Percentiles rank a stretch among this genome's conserved stretches.
Evolutionary conservation across 83 land plant species (phyloP).

Genomic region (Isoetes engelmannii): DNA sequence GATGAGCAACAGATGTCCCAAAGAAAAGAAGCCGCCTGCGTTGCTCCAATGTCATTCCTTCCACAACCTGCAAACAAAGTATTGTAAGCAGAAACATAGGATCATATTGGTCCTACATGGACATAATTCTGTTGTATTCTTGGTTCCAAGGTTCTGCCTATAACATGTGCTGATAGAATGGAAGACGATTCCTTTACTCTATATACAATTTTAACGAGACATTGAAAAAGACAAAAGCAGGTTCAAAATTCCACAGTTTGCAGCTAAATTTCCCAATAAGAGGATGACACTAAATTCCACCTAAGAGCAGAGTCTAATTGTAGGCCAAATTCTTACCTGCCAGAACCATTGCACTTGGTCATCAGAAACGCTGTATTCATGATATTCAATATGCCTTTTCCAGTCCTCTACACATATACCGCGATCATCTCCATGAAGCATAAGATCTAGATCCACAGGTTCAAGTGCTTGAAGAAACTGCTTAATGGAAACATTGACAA

Average conservation of each 20-base stretch:
- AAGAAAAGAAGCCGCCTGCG: constrained; percentile 31
- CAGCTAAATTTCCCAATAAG: no score
- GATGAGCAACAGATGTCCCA: constrained; percentile 29
- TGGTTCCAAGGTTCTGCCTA: no score
- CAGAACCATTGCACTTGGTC: constrained; percentile 76
- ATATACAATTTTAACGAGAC: no score
- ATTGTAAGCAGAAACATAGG: no score
- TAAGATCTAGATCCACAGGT: constrained; percentile 66
- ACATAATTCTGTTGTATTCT: no score
- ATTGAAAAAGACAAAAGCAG: no score
- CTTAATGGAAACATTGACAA: constrained; percentile 34
- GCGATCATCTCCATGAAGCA: constrained; percentile 66
- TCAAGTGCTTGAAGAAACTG: constrained; percentile 64
- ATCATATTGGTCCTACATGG: no score
- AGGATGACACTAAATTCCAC: no score
- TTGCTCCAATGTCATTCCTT: constrained; percentile 24
- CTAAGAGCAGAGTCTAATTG: no score
- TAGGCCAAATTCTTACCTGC: constrained; percentile 44
- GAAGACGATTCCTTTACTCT: no score
- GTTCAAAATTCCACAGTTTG: no score
- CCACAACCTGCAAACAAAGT: constrained; percentile 22
- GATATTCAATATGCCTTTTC: constrained; percentile 79
- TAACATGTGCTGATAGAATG: no score
- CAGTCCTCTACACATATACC: constrained; percentile 63
- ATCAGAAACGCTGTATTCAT: constrained; percentile 62